Base-by-base conservation (phyloP, 2,329 filamentous ascomycete genomes). In the Didymella segeticola region DNA sequence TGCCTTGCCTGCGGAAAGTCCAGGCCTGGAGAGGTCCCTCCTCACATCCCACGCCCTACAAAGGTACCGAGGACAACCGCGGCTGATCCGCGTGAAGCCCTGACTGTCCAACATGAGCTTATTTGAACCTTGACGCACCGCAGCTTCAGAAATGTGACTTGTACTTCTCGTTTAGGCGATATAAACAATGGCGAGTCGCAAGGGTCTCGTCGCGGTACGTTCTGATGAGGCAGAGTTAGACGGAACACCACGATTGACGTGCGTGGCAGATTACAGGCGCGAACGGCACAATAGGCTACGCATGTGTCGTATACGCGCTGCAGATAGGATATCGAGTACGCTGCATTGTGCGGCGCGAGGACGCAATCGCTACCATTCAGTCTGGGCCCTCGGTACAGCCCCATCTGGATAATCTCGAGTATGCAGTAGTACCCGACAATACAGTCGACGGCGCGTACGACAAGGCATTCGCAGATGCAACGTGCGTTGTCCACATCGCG, bases 221-320 rank as follows among this genome's bases (percentile, higher is more conserved):
- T 47, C n/a, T n/a, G n/a, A 33, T 50, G 19, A 10, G 29, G 15
- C 12, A 43, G 10, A 30, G n/a, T 38, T 8, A 11, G 1, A 26
- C 33, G 11, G 26, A 10, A n/a, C 10, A 22, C 9, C 9, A 26
- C 12, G 8, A 20, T 47, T 63, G 22, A 62, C 38, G 9, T 25
- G 9, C 31, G 27, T 15, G 9, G 3, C 39, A 74, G 71, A 68
- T 74, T 11, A 74, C 71, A 3, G 71, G 71, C 26, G 67, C 68
- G 29, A 74, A 74, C 42, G 70, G 71, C 30, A 71, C 68, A 4
- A 73, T 73, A 22, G 71, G 71, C 11, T 73, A 72, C 39, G 63
- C 63, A 10, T 69, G 62, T 34, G 59, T 64, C 4, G 42, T 69
- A 1, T 58, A 71, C 36, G 70, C 70, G 5, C 52, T 73, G 2